phyloP scores from a whole-genome alignment of 2,329 filamentous ascomycete genomes.

The Cytospora piceicola region DNA sequence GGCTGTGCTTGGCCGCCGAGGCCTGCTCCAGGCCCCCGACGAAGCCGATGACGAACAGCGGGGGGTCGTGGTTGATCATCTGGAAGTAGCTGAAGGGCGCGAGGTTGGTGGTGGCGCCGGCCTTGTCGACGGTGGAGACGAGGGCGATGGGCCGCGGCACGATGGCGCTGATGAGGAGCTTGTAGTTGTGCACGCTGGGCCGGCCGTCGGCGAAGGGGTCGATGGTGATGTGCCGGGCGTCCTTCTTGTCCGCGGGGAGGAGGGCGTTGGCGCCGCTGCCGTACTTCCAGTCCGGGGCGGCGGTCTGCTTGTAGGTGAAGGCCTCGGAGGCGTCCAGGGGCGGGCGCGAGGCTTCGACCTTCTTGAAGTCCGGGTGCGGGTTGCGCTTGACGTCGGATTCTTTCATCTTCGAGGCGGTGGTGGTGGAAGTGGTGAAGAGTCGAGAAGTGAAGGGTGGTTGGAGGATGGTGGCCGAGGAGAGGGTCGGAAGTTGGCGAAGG shows the following conservation, averaged over 20 bases:
- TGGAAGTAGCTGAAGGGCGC: constrained; percentile 86
- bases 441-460: not conserved
- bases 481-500: constrained; percentile 7
- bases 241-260: constrained; percentile 36
- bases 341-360: constrained; percentile 67
- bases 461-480: not conserved
- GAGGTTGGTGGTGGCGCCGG: constrained; percentile 72
- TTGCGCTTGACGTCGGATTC: constrained; percentile 59
- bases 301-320: constrained; percentile 65
- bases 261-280: constrained; percentile 66
- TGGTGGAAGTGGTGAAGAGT: constrained; percentile 17
- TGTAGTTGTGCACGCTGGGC: constrained; percentile 78
- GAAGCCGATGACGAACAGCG: constrained; percentile 69
- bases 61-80: constrained; percentile 80
- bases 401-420: constrained; percentile 37
- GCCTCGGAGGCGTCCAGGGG: constrained; percentile 55
- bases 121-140: constrained; percentile 57
- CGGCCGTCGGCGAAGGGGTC: constrained; percentile 77
- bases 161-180: constrained; percentile 82
- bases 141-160: constrained; percentile 80
- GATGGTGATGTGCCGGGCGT: constrained; percentile 71
- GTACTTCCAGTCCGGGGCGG: constrained; percentile 66
- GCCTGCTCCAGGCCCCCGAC: constrained; percentile 51
- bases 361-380: constrained; percentile 75
- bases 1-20: constrained; percentile 71